Conservation (phyloP, 306 rosid species). For the Dryas drummondii region DNA sequence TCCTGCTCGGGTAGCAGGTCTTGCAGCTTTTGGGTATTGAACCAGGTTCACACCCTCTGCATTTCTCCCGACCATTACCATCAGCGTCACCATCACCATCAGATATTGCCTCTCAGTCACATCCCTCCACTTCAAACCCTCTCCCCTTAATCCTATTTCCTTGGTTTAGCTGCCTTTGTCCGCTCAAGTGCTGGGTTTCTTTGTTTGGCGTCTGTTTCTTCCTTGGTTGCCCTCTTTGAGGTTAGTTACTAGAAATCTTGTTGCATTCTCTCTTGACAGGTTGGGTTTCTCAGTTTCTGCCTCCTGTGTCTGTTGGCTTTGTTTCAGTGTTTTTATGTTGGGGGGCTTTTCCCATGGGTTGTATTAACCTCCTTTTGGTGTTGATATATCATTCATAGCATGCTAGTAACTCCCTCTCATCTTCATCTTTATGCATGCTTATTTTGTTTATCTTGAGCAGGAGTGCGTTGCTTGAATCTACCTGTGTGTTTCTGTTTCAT, state of each 20-base stretch:
- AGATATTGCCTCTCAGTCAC: background rate
- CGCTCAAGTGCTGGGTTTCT: background rate
- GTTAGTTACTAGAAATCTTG: background rate
- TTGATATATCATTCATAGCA: background rate
- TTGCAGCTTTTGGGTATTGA: background rate
- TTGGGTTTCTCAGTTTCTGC: background rate
- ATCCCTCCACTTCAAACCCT: background rate
- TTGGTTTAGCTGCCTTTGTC: background rate
- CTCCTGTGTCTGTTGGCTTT: background rate
- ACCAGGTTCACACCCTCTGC: no score
- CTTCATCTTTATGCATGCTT: slow-evolving; percentile 1
- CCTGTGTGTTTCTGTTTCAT: background rate
- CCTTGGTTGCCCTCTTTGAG: background rate
- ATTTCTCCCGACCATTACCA: no score
- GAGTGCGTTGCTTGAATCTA: background rate
- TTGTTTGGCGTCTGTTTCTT: no score
- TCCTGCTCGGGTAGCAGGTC: no score
- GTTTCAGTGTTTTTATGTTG: background rate
- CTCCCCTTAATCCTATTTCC: background rate
- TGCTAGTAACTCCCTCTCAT: background rate
- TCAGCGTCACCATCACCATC: no score
- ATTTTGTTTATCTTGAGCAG: background rate
- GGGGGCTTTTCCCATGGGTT: background rate
- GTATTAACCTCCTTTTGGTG: background rate
- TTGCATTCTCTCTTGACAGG: background rate